Percentiles rank a stretch among this genome's conserved stretches.
These are phyloP conservation scores for Botryotinia convoluta DNA, from an alignment of 2,329 filamentous ascomycete genomes.

Conservation along the genomic window DNA sequence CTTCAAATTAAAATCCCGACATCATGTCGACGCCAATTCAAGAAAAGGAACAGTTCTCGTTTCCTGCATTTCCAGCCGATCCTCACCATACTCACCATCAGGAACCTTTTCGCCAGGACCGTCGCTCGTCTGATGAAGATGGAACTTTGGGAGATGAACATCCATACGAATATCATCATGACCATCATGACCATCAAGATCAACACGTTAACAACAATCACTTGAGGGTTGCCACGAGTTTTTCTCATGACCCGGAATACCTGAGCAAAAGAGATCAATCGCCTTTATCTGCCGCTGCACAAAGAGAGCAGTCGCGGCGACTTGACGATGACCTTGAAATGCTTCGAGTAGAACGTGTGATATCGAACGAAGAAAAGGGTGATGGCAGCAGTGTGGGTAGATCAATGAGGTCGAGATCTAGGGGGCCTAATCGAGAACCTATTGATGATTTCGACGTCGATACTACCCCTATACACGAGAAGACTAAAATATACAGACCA, in stretches of 20 bases:
- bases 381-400: constrained; percentile 39
- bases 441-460: constrained; percentile 53
- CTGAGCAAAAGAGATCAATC: constrained; percentile 26
- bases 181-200: constrained; percentile 23
- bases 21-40: constrained; percentile 35
- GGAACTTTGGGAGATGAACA: constrained; percentile 34
- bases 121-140: constrained; percentile 38
- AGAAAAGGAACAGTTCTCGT: constrained; percentile 37
- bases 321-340: constrained; percentile 65
- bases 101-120: constrained; percentile 20
- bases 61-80: constrained; percentile 34
- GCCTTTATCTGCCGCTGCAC: constrained; percentile 51
- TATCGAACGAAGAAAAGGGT: constrained; percentile 36
- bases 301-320: constrained; percentile 57
- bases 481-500: constrained; percentile 61
- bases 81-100: constrained; percentile 1
- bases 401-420: constrained; percentile 40
- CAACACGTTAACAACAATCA: constrained; percentile 40
- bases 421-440: constrained; percentile 52
- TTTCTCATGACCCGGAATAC: constrained; percentile 37
- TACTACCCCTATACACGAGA: constrained; percentile 68
- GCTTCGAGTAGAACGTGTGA: constrained; percentile 61
- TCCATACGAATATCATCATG: not conserved
- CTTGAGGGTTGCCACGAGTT: constrained; percentile 48
- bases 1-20: not conserved